Base-by-base conservation (phyloP, 176 grass and related monocot species). In the Oryza glaberrima region DNA sequence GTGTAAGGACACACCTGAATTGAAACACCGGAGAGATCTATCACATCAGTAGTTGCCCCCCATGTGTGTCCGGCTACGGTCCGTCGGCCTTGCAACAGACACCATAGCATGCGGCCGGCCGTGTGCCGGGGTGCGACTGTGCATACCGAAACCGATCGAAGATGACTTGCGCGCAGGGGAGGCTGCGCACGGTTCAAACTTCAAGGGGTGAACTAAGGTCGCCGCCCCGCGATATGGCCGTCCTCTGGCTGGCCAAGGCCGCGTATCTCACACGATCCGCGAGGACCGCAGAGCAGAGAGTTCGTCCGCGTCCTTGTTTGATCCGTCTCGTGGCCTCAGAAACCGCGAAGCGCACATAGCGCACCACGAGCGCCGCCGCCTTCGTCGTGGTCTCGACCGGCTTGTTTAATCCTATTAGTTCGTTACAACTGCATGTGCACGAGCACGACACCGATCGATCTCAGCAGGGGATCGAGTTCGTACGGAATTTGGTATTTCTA, bases 191-290 rank as follows among this genome's bases (percentile, higher is more conserved):
- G 40, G 23, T 45, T 28, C 78, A 32, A 32, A 32, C 30, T 32
- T 32, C 30, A 16, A 77, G 87, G n/a, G 4, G 45, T 40, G 51
- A 10, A 49, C 3, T 14, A 36, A 67, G 43, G 43, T 11, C 43
- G 43, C 9, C 43, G 9, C 9, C 5, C 9, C 30, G 79, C 23
- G 67, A 36, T 56, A 32, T 10, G 11, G 8, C 66, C 64, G n/a
- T 68, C 38, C 81, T 56, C 81, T 56, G 75, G 86, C 34, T 69
- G 6, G 32, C 36, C 36, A 38, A 38, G 36, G 36, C 36, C 47
- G 47, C 13, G 47, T 15, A 15, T 4, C 47, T 58, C 19, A 58
- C 19, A 20, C 54, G 4, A 8, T 58, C 54, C 54, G 54, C 7
- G 54, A 58, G 54, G 54, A n/a, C 19, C 54, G 19, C 17, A 51